phyloP scores from a whole-genome alignment of 1,284 basidiomycete genomes.

The Mycosarcoma mackinlayi region DNA sequence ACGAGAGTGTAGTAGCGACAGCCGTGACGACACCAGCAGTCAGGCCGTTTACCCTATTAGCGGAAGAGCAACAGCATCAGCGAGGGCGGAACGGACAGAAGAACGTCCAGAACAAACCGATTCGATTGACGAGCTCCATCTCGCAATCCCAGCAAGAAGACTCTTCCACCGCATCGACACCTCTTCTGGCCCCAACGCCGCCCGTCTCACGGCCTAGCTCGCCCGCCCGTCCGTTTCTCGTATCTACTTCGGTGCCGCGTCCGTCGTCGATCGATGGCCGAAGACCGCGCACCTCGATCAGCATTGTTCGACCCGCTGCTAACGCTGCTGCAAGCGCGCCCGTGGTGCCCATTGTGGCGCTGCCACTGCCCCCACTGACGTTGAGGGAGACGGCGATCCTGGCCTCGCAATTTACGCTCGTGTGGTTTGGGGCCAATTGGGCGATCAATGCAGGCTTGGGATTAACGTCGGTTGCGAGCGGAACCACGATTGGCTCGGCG shows the following conservation, averaged over 20 bases:
- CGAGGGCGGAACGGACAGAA: constrained; percentile 18
- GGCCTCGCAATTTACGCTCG: constrained; percentile 61
- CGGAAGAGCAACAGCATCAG: constrained; percentile 20
- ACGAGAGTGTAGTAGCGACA: neutral
- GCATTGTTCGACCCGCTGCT: constrained; percentile 23
- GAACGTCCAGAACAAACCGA: constrained; percentile 26
- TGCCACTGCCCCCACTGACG: constrained; percentile 57
- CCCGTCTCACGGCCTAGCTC: constrained; percentile 25
- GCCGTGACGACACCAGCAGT: constrained; percentile 8
- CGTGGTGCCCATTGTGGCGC: neutral
- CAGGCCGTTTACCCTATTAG: constrained; percentile 24
- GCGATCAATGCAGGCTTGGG: constrained; percentile 63
- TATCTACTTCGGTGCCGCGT: constrained; percentile 42
- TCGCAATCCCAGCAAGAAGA: constrained; percentile 25
- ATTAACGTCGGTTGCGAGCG: constrained; percentile 64
- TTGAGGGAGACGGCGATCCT: constrained; percentile 58
- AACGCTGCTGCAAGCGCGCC: neutral
- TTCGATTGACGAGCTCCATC: constrained; percentile 20
- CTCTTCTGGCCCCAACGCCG: constrained; percentile 23
- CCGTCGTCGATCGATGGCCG: constrained; percentile 65
- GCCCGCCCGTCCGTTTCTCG: constrained; percentile 37
- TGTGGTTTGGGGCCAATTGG: constrained; percentile 68
- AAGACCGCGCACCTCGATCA: constrained; percentile 49
- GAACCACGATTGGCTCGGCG: constrained; percentile 72
- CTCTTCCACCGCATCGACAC: constrained; percentile 35